These are phyloP conservation scores for Neocallimastix lanati DNA, from an alignment of 192 early-diverging fungal species.

Conservation along the genomic window DNA sequence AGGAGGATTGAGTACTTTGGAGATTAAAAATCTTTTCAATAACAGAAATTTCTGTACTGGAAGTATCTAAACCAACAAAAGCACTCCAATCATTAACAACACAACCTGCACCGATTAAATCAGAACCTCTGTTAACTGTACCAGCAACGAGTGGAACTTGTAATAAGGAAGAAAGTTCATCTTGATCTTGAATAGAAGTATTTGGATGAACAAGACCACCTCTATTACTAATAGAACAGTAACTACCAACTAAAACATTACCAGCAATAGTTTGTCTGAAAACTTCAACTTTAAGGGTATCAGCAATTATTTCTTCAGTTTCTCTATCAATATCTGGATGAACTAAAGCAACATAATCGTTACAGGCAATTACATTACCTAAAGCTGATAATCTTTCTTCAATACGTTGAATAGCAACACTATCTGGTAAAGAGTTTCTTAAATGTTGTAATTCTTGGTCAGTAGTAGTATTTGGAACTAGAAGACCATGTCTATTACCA, in stretches of 20 bases:
- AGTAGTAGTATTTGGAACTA: constrained; percentile 88
- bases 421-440: constrained; percentile 86
- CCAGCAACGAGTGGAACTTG: constrained; percentile 90
- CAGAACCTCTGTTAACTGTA: constrained; percentile 95
- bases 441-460: constrained; percentile 96
- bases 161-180: constrained; percentile 89
- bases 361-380: constrained; percentile 98
- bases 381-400: constrained; percentile 94
- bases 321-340: constrained; percentile 97
- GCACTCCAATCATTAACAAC: constrained; percentile 98
- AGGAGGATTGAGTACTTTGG: background rate
- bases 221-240: constrained; percentile 91
- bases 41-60: constrained; percentile 86
- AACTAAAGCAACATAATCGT: constrained; percentile 95
- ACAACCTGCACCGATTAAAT: constrained; percentile 87
- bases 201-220: constrained; percentile 91
- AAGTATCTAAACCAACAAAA: constrained; percentile 92
- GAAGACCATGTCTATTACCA: constrained; percentile 71
- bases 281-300: constrained; percentile 90
- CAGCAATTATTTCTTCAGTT: constrained; percentile 97
- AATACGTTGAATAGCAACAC: constrained; percentile 81
- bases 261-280: constrained; percentile 96
- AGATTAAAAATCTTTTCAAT: constrained; percentile 90
- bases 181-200: constrained; percentile 89
- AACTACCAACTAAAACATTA: constrained; percentile 89